Percentiles rank a stretch among this genome's conserved stretches.
phyloP scores from a whole-genome alignment of 2,329 filamentous ascomycete genomes.

The Pseudogymnoascus sp. region DNA sequence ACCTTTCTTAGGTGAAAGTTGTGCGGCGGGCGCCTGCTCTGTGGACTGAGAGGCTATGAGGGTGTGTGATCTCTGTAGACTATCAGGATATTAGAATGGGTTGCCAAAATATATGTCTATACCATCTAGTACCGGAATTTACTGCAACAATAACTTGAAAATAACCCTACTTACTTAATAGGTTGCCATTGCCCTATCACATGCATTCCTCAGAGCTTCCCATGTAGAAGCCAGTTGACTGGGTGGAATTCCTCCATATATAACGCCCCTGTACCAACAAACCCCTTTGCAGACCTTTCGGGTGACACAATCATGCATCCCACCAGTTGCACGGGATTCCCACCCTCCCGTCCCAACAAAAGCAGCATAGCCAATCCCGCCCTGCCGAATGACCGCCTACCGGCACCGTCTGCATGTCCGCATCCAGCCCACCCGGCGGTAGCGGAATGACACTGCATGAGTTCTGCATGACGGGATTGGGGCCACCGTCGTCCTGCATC shows the following conservation, averaged over 20 bases:
- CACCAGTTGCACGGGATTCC: neutral
- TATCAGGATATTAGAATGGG: neutral
- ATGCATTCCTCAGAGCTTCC: neutral
- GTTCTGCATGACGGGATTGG: neutral
- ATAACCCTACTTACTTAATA: neutral
- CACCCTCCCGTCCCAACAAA: neutral
- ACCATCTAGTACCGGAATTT: neutral
- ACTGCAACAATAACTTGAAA: neutral
- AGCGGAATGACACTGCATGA: neutral
- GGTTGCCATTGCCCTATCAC: neutral
- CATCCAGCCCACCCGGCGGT: neutral
- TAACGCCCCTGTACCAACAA: neutral
- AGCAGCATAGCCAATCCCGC: neutral
- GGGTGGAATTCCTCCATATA: neutral
- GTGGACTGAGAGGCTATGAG: neutral
- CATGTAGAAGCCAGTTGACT: neutral
- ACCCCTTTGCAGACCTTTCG: neutral
- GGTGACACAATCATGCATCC: neutral
- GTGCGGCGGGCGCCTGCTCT: neutral
- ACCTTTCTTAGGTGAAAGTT: slow-evolving; percentile 26
- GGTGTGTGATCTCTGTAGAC: neutral
- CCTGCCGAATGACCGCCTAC: neutral
- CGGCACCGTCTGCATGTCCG: neutral
- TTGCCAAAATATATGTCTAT: neutral
- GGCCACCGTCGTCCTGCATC: neutral